phyloP scores from a whole-genome alignment of 306 rosid species.

The Vicia faba region DNA sequence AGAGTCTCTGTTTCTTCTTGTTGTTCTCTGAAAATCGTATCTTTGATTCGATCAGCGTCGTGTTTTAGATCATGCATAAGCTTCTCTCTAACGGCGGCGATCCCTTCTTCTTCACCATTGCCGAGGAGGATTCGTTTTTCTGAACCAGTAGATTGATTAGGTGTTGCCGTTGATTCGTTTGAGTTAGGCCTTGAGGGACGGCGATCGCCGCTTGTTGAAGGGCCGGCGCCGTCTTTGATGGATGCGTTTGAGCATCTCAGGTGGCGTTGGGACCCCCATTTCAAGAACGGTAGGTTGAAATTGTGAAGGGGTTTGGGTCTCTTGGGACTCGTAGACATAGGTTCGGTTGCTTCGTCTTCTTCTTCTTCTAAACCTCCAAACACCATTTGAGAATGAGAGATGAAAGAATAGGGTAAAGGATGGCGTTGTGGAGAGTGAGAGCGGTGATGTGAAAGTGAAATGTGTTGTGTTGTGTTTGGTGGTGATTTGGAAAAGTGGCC shows the following conservation, averaged over 20 bases:
- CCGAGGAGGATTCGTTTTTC: constrained; percentile 23
- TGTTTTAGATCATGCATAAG: constrained; percentile 63
- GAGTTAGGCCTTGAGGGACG: constrained; percentile 40
- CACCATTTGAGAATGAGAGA: constrained; percentile 43
- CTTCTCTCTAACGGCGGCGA: constrained; percentile 74
- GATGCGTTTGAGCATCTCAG: constrained; percentile 52
- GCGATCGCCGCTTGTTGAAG: constrained; percentile 35
- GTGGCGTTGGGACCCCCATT: constrained; percentile 72
- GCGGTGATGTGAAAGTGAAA: too few relatives aligned
- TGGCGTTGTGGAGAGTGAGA: too few relatives aligned
- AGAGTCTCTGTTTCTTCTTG: neutral
- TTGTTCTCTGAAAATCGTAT: constrained; percentile 46
- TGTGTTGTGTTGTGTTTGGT: too few relatives aligned
- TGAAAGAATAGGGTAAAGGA: neutral
- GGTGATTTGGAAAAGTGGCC: too few relatives aligned
- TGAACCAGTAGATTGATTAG: constrained; percentile 33
- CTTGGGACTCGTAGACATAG: constrained; percentile 56
- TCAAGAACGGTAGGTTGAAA: constrained; percentile 66
- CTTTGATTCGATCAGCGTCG: constrained; percentile 59
- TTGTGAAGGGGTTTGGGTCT: constrained; percentile 70
- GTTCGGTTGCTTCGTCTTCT: constrained; percentile 4
- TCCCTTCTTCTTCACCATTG: constrained; percentile 49
- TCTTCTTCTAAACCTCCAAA: constrained; percentile 33
- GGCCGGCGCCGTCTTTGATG: neutral
- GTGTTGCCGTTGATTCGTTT: constrained; percentile 35